phyloP scores from a whole-genome alignment of 352 stramenopile genomes.

The Globisporangium iwayamae region DNA sequence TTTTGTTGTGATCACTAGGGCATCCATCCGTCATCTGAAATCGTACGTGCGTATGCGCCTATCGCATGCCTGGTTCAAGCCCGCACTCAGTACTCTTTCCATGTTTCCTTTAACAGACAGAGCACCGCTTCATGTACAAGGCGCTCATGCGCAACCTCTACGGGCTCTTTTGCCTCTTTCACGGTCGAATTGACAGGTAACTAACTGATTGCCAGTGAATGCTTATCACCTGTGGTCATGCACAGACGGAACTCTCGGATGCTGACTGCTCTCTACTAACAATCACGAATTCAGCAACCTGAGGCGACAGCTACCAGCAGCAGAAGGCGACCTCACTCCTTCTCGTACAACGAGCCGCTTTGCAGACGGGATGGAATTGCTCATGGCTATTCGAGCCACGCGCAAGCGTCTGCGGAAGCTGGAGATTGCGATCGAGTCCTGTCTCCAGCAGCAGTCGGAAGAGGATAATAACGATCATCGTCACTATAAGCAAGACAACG shows the following conservation, averaged over 20 bases:
- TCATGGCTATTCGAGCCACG: conserved; percentile 29
- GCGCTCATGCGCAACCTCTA: conserved; percentile 43
- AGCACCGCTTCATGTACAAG: conserved; percentile 33
- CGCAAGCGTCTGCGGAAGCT: conserved; percentile 52
- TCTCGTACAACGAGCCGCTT: background rate
- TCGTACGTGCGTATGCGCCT: conserved; percentile 21
- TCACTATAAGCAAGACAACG: background rate
- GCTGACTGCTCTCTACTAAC: background rate
- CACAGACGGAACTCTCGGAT: too few relatives aligned
- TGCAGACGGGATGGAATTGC: conserved; percentile 48
- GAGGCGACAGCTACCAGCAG: conserved; percentile 2
- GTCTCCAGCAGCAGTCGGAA: conserved; percentile 10
- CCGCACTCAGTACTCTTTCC: background rate
- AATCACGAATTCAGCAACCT: conserved; percentile 14
- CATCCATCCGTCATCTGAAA: conserved; percentile 23
- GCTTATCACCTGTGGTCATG: too few relatives aligned
- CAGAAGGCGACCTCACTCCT: background rate
- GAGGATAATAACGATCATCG: conserved; percentile 9
- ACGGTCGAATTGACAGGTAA: conserved; percentile 47
- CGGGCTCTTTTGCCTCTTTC: conserved; percentile 48
- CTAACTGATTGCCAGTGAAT: too few relatives aligned
- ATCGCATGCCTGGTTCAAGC: background rate
- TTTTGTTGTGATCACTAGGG: conserved; percentile 17
- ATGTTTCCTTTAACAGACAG: conserved; percentile 18
- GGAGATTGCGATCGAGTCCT: conserved; percentile 23